phyloP scores from a whole-genome alignment of 78 protist genomes.

The Chrysochromulina tobinii region DNA sequence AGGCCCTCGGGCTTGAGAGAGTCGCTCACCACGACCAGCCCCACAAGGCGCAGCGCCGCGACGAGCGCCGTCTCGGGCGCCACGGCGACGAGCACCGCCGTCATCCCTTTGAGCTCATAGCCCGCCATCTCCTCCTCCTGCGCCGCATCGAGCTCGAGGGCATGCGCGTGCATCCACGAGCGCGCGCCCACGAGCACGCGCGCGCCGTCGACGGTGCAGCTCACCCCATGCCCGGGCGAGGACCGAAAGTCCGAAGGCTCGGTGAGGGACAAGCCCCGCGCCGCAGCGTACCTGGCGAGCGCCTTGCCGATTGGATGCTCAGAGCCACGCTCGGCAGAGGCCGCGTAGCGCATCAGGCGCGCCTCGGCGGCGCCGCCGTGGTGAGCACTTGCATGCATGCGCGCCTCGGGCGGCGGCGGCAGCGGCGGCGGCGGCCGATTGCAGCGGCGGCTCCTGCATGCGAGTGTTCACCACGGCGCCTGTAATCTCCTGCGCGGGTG shows the following conservation, averaged over 20 bases:
- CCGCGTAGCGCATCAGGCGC: not conserved
- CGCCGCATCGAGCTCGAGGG: conserved; percentile 4
- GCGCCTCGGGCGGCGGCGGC: too few relatives aligned
- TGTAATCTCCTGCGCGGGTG: too few relatives aligned
- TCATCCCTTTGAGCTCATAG: not conserved
- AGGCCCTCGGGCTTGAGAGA: conserved; percentile 33
- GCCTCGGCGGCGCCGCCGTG: not conserved
- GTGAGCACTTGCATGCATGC: not conserved
- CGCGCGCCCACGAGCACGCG: not conserved
- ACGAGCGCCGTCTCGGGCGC: too few relatives aligned
- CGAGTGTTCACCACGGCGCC: too few relatives aligned
- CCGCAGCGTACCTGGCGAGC: conserved; percentile 55
- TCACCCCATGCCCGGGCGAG: not conserved
- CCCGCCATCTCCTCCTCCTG: not conserved
- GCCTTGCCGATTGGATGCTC: conserved; percentile 86
- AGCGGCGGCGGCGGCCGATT: too few relatives aligned
- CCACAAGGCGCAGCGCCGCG: conserved; percentile 1
- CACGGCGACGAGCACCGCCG: conserved; percentile 40
- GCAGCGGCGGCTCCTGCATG: too few relatives aligned
- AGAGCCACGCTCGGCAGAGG: not conserved
- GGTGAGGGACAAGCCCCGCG: not conserved
- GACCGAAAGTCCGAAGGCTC: not conserved
- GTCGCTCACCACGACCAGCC: not conserved
- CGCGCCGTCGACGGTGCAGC: not conserved
- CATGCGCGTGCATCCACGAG: not conserved